Evolutionary conservation across 352 stramenopile genomes (phyloP), one percentile per base, ranked within the genome.

Genomic region (Phytopythium mirpurense): DNA sequence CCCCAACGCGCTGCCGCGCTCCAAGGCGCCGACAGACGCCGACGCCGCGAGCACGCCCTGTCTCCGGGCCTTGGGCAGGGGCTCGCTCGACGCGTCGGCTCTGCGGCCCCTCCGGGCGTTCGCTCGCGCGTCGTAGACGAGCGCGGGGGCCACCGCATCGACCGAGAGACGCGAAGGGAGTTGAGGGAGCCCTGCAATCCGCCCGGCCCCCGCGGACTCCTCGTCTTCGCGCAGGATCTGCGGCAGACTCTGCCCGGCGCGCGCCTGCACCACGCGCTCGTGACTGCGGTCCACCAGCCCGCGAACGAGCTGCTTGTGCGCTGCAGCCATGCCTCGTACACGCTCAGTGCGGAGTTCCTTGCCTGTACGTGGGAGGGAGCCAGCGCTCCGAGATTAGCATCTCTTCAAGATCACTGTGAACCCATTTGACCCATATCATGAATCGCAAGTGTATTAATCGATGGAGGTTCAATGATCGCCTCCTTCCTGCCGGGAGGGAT

Each of bases 241-340:
- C 8, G 64, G 34, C 10, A 88, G 62, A 34, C 65, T 75, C 50
- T 72, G 70, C 7, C 78, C 78, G 0, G 78, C 72, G 2, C 74
- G 73, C 43, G 83, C 73, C 46, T 83, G 73, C 40, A 69, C 59
- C 11, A 86, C 68, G 29, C 78, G 72, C 37, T 85, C 70, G 38
- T 62, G 62, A 24, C 78, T 88, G 54, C 74, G 64, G 46, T 86
- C 68, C n/a, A 88, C 62, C 23, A 88, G 65, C 21, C 74, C 70
- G 51, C 74, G 78, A 40, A 86, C 69, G 21, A 86, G 59, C 38
- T 70, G 64, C 59, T 71, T 80, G 37, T 78, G 73, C 36, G 59
- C 58, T 29, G 62, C 67, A 11, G 48, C 41, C 47, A 42, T 59
- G 26, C 24, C 37, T 21, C 15, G 14, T 21, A n/a, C 19, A 31